Evolutionary conservation across 768 basidiomycete species (phyloP), one percentile per base, ranked within the genome.

Genomic region (Hygrophorus russula): DNA sequence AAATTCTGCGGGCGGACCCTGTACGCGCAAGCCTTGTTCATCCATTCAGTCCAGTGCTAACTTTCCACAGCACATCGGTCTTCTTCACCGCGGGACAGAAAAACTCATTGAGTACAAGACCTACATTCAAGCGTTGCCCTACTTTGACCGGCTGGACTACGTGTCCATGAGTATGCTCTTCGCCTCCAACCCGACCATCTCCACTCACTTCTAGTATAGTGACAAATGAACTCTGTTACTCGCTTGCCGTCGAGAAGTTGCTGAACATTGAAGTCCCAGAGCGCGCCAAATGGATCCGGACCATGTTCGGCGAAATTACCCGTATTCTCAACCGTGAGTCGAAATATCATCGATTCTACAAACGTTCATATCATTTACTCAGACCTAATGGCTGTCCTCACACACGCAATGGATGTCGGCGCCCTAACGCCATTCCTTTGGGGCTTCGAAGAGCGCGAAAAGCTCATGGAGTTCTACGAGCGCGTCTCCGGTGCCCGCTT

Each of bases 381-480:
- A 88, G 86, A 99, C 58, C 69, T 98, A 47, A 99, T 99, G 94
- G 94, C 94, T 48, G 74, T 97, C 47, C 75, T 99, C 33, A 88
- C 93, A 1, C 90, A 93, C 62, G 82, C 87, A 41, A 92, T 91
- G 87, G 91, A 99, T 56, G 94, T 99, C 49, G 94, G 94, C 59
- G 94, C 90, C 46, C 77, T 99, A 8, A 99, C 94, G 2, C 94
- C 94, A 30, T 99, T 97, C 81, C 71, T 99, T 24, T 99, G 94
- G 92, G 94, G 94, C 54, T 98, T 98, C 72, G 94, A 98, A 65
- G 94, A 99, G 64, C 90, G 94, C 44, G 94, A 98, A 68, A 99
- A 99, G 71, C 79, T 98, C 50, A 98, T 98, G 94, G 94, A 99
- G 59, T 99, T 98, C 66, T 99, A 99, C 62, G 94, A 99, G 66